Percentiles rank a stretch among this genome's conserved stretches.
These are phyloP conservation scores for Fragaria ananassa DNA, from an alignment of 306 rosid genomes.

Conservation along the genomic window DNA sequence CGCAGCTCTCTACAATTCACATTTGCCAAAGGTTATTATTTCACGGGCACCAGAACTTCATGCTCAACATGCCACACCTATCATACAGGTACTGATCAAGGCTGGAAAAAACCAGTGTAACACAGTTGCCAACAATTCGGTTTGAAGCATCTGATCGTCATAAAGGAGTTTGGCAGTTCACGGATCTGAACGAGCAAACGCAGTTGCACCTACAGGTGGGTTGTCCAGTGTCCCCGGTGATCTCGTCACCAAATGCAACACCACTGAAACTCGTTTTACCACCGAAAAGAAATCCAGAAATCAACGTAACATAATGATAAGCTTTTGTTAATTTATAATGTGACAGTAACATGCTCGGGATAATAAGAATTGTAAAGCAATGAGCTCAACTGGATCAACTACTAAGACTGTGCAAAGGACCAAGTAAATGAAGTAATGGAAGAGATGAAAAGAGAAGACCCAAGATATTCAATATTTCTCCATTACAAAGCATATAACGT, in stretches of 20 bases:
- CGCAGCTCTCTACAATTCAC: no score
- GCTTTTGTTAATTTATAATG: not conserved
- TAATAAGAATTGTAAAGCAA: not conserved
- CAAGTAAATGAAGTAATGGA: not conserved
- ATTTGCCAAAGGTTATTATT: not conserved
- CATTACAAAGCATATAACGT: constrained; percentile 15
- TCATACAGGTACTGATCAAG: not conserved
- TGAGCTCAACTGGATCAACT: not conserved
- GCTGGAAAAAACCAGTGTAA: not conserved
- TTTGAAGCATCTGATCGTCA: not conserved
- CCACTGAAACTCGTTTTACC: not conserved
- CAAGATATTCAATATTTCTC: not conserved
- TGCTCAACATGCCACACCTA: not conserved
- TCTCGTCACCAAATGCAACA: not conserved
- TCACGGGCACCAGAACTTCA: not conserved
- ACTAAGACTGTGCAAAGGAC: not conserved
- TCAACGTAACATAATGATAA: not conserved
- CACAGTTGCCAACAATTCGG: not conserved
- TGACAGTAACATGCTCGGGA: not conserved
- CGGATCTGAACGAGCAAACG: not conserved
- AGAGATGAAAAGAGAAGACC: not conserved
- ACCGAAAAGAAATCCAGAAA: not conserved
- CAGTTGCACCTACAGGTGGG: not conserved
- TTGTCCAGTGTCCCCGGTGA: not conserved
- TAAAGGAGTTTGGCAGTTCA: not conserved